Percentiles rank a stretch among this genome's conserved stretches.
Evolutionary conservation across 2,329 filamentous ascomycete species (phyloP).

Genomic region (Zymoseptoria tritici): DNA sequence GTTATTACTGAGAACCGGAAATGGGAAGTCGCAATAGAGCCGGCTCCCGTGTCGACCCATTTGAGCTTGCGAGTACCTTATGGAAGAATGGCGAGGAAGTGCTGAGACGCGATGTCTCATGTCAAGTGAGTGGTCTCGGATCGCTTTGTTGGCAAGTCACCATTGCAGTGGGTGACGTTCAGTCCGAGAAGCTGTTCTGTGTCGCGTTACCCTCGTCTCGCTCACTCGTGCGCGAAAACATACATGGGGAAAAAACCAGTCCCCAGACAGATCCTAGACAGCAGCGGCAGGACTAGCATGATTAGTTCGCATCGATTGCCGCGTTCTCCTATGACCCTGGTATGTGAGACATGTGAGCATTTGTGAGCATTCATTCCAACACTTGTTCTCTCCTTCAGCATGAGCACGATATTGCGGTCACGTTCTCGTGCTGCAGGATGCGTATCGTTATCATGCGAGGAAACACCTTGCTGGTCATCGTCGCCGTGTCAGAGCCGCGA

Average conservation of each 20-base stretch:
- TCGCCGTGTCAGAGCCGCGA: too few species aligned
- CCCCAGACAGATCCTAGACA: background rate
- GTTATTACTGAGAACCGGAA: background rate
- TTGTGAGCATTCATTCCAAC: background rate
- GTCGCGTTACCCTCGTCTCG: background rate
- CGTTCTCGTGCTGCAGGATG: background rate
- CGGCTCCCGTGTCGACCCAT: background rate
- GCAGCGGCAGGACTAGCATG: background rate
- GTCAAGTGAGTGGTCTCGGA: background rate
- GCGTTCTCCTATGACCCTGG: background rate
- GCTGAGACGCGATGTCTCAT: background rate
- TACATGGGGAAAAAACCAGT: background rate
- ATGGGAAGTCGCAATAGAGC: background rate
- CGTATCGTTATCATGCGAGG: background rate
- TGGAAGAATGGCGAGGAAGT: background rate
- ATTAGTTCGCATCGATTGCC: background rate
- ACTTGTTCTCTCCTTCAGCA: background rate
- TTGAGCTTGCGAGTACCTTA: background rate
- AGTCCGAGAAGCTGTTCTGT: background rate
- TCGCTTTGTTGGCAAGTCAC: background rate
- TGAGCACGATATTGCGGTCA: background rate
- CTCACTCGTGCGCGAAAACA: background rate
- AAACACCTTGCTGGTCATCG: too few species aligned
- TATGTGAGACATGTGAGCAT: background rate
- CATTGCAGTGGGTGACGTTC: background rate